Evolutionary conservation across 257 asterid species (phyloP), one percentile per base, ranked within the genome.

Genomic region (Henckelia pumila): DNA sequence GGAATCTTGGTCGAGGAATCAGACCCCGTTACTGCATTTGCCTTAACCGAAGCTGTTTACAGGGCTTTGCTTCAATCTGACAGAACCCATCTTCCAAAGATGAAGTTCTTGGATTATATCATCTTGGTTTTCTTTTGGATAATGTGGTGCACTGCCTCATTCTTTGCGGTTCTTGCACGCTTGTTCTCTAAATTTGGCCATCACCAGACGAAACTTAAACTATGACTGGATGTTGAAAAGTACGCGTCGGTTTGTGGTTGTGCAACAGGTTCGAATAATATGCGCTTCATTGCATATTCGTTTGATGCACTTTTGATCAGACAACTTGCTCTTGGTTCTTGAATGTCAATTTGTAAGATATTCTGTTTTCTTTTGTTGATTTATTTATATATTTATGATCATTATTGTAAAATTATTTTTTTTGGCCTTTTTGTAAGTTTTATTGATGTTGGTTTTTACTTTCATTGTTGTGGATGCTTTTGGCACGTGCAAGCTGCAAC

Each of bases 1-100:
- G 89, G 95, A 63, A 78, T 84, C 11, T 74, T 84, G n/a, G 86
- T 84, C 0, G 91, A 81, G 11, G 88, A 87, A 76, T 81, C 64
- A 2, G 87, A 82, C 63, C 86, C 86, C 0, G 71, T 81, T 1
- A 80, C 88, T 1, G 88, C 95, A 29, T 84, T 81, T 76, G 87
- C 89, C 5, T 26, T 89, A 5, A 77, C 82, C 1, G 94, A 87
- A 81, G 89, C 88, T 0, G 79, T 83, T 40, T 85, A 80, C 7
- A 71, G 91, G 13, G 87, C 93, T 22, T 63, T 87, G n/a, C 73
- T 85, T 52, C 80, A 75, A 67, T 74, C 91, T 8, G 95, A 87
- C 60, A 68, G 95, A 64, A 76, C 84, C 6, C 90, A 86, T 79
- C 58, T 72, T 3, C 89, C 91, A 0, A 87, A 80, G 72, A 78